Evolutionary conservation across 1,284 basidiomycete species (phyloP).

Genomic region (Vanrija sp.): DNA sequence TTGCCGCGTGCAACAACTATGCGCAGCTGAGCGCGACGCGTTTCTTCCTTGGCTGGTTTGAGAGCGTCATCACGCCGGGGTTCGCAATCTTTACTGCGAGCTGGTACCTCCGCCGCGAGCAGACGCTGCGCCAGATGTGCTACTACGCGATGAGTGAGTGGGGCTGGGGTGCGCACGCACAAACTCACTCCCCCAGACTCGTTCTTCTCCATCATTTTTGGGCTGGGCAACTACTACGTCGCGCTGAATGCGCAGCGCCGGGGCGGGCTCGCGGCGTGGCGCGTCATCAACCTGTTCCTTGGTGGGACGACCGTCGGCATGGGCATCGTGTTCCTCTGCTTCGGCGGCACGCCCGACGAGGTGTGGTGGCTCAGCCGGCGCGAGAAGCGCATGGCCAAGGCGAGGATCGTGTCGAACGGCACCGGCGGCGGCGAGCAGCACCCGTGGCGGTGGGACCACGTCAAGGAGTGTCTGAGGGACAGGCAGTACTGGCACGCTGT

Average conservation of each 20-base stretch:
- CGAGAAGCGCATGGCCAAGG: conserved; percentile 29
- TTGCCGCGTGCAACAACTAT: conserved; percentile 29
- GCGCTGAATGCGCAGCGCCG: conserved; percentile 15
- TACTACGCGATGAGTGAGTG: conserved; percentile 29
- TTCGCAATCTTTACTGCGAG: conserved; percentile 23
- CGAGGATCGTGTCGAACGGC: conserved; percentile 24
- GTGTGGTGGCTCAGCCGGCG: conserved; percentile 28
- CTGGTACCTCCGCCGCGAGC: conserved; percentile 21
- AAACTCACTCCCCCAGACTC: conserved; percentile 19
- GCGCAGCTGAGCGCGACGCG: conserved; percentile 14
- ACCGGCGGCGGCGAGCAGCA: conserved; percentile 17
- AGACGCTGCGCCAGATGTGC: conserved; percentile 18
- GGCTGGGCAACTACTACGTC: conserved; percentile 24
- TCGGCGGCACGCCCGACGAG: conserved; percentile 28
- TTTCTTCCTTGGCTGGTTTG: conserved; percentile 9
- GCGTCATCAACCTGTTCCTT: conserved; percentile 36
- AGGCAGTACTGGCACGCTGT: conserved; percentile 21
- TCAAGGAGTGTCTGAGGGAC: conserved; percentile 23
- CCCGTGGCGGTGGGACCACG: conserved; percentile 28
- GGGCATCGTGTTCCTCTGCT: conserved; percentile 23
- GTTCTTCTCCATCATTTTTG: conserved; percentile 25
- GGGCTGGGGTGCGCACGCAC: not conserved
- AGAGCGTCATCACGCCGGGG: conserved; percentile 29
- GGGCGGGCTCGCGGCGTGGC: conserved; percentile 28
- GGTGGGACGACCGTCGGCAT: conserved; percentile 27